These are phyloP conservation scores for Colletotrichum echinochloae DNA, from an alignment of 2,329 filamentous ascomycete species.

Conservation along the genomic window DNA sequence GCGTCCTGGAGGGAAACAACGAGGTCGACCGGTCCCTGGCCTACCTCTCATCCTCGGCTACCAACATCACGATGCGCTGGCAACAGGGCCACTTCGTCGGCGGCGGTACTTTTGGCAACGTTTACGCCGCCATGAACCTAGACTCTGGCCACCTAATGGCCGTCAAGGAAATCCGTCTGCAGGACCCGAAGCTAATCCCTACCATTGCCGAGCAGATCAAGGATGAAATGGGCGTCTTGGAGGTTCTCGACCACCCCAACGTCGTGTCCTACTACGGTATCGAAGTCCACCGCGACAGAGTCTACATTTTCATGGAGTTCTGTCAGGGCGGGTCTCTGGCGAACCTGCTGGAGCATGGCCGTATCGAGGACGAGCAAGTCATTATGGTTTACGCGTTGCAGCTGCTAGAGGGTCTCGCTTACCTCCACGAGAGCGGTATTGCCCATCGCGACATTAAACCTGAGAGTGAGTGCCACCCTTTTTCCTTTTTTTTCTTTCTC, in stretches of 20 bases:
- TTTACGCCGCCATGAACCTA: conserved; percentile 96
- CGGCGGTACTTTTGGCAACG: conserved; percentile 95
- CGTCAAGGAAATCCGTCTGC: conserved; percentile 96
- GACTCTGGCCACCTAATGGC: conserved; percentile 98
- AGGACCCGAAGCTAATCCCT: conserved; percentile 96
- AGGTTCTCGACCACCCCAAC: conserved; percentile 96
- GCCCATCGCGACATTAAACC: conserved; percentile 98
- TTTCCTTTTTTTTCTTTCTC: too few species aligned
- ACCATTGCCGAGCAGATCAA: conserved; percentile 93
- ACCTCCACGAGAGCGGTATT: conserved; percentile 91
- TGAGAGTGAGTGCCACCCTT: conserved; percentile 75
- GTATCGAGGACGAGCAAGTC: conserved; percentile 97
- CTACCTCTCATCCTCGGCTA: conserved; percentile 92
- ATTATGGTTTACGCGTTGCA: conserved; percentile 97
- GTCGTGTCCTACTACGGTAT: conserved; percentile 98
- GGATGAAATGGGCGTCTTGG: conserved; percentile 96
- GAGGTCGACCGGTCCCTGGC: conserved; percentile 96
- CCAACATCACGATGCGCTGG: conserved; percentile 96
- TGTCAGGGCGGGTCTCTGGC: conserved; percentile 95
- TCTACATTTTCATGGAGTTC: conserved; percentile 99
- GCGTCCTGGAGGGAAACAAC: conserved; percentile 93
- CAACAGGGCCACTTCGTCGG: conserved; percentile 99
- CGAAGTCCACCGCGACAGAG: conserved; percentile 96
- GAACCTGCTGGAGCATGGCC: conserved; percentile 89
- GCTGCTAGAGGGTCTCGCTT: conserved; percentile 91